Percentiles rank a stretch among this genome's conserved stretches.
Conservation (phyloP, 2,329 filamentous ascomycete species). For the Lachnellula hyalina region DNA sequence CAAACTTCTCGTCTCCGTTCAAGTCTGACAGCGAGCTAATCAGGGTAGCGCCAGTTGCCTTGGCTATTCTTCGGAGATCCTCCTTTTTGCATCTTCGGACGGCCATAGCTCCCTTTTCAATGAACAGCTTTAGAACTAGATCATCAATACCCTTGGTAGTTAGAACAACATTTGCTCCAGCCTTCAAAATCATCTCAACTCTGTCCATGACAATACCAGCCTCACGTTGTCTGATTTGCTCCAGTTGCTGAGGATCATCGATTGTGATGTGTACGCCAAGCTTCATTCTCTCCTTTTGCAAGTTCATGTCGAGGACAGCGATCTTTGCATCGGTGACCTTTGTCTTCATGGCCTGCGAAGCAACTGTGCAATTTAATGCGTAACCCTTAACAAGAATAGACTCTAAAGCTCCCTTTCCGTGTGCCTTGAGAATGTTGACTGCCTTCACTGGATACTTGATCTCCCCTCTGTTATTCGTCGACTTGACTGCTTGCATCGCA, state of each 20-base stretch:
- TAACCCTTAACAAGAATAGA: conserved; percentile 93
- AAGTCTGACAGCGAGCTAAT: conserved; percentile 91
- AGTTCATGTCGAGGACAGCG: conserved; percentile 92
- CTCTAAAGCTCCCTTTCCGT: conserved; percentile 87
- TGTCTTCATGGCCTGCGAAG: conserved; percentile 96
- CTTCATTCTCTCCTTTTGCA: conserved; percentile 99
- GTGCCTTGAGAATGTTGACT: conserved; percentile 97
- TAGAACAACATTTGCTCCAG: conserved; percentile 90
- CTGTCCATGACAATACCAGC: conserved; percentile 89
- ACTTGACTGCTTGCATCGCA: conserved; percentile 91
- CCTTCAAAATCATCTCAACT: conserved; percentile 95
- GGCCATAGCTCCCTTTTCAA: conserved; percentile 93
- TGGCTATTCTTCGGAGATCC: conserved; percentile 90
- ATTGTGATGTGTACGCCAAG: conserved; percentile 97
- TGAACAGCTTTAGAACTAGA: conserved; percentile 85
- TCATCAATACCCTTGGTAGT: conserved; percentile 99
- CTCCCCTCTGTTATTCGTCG: conserved; percentile 84
- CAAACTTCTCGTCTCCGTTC: conserved; percentile 96
- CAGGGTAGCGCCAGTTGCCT: conserved; percentile 88
- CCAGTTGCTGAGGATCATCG: conserved; percentile 92
- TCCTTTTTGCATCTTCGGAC: conserved; percentile 98
- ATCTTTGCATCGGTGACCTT: conserved; percentile 92
- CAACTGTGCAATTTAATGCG: conserved; percentile 96
- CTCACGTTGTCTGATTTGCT: conserved; percentile 93
- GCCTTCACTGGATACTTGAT: conserved; percentile 98